A percentile compares a stretch with the other conserved stretches of the same genome.
Evolutionary conservation across 2,329 filamentous ascomycete genomes (phyloP).

Genomic region (Septoria petroselini): DNA sequence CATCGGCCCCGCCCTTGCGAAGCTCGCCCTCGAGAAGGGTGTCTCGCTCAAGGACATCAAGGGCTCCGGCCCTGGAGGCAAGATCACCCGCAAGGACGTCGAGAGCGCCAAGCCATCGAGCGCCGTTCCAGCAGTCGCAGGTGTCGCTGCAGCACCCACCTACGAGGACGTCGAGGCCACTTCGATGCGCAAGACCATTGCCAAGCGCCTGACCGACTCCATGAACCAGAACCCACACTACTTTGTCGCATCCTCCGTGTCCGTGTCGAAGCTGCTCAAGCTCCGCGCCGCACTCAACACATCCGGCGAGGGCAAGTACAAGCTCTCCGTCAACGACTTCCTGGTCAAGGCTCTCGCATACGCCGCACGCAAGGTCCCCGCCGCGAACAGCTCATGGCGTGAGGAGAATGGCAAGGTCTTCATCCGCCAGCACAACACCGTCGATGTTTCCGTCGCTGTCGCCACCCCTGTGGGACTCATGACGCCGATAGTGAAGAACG

Average conservation of each 20-base stretch:
- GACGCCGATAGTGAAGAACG: constrained; percentile 92
- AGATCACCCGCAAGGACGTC: constrained; percentile 87
- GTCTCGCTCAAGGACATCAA: constrained; percentile 74
- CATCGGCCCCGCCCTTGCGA: constrained; percentile 70
- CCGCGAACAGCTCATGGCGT: constrained; percentile 91
- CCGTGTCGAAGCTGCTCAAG: constrained; percentile 92
- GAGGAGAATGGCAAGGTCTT: constrained; percentile 67
- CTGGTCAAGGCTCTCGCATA: constrained; percentile 91
- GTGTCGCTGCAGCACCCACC: constrained; percentile 56
- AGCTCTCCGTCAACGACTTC: constrained; percentile 99
- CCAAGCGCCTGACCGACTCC: constrained; percentile 82
- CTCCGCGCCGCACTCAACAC: constrained; percentile 91
- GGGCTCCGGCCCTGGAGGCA: constrained; percentile 79
- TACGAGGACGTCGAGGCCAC: constrained; percentile 83
- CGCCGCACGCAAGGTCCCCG: constrained; percentile 88
- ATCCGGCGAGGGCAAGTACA: constrained; percentile 87
- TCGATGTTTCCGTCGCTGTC: constrained; percentile 94
- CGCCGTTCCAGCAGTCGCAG: constrained; percentile 47
- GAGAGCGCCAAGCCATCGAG: constrained; percentile 70
- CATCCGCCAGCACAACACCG: constrained; percentile 89
- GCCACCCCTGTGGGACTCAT: constrained; percentile 91
- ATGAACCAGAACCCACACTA: constrained; percentile 95
- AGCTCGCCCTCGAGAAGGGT: constrained; percentile 79
- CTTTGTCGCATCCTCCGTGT: constrained; percentile 88
- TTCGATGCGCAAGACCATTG: constrained; percentile 98